Conservation (phyloP, 2,329 filamentous ascomycete species). For the Cercospora sesami region DNA sequence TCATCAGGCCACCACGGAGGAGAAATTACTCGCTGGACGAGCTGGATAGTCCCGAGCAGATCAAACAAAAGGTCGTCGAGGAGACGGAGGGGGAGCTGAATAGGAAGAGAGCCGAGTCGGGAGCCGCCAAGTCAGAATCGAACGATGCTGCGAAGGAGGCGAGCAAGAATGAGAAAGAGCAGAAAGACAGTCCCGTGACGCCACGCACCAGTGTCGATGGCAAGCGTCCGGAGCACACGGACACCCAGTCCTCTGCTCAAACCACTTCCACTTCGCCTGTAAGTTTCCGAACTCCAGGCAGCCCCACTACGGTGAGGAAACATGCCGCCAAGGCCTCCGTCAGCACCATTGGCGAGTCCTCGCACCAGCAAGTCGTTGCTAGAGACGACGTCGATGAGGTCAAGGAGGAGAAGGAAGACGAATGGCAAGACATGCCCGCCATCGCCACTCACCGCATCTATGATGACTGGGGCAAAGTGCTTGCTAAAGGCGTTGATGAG, state of each 20-base stretch:
- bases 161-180: not conserved
- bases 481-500: slow-evolving; percentile 75
- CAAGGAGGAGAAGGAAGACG: slow-evolving; percentile 57
- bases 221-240: not conserved
- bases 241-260: slow-evolving; percentile 10
- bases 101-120: slow-evolving; percentile 2
- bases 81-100: slow-evolving; percentile 25
- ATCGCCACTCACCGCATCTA: slow-evolving; percentile 93
- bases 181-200: slow-evolving; percentile 7
- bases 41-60: slow-evolving; percentile 30
- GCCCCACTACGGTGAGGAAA: slow-evolving; percentile 13
- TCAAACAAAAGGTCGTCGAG: slow-evolving; percentile 23
- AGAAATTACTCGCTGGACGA: slow-evolving; percentile 30
- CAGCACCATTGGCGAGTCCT: slow-evolving; percentile 72
- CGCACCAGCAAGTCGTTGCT: slow-evolving; percentile 74
- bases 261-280: not conserved
- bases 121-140: not conserved
- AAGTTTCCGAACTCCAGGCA: slow-evolving; percentile 2
- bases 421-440: slow-evolving; percentile 96
- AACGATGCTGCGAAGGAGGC: slow-evolving; percentile 7
- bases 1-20: slow-evolving; percentile 36
- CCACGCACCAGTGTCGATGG: slow-evolving; percentile 10
- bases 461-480: slow-evolving; percentile 84
- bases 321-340: slow-evolving; percentile 28
- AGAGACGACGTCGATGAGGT: slow-evolving; percentile 46